phyloP scores from a whole-genome alignment of 2,329 filamentous ascomycete genomes.

The Calonectria pseudoturangicola region DNA sequence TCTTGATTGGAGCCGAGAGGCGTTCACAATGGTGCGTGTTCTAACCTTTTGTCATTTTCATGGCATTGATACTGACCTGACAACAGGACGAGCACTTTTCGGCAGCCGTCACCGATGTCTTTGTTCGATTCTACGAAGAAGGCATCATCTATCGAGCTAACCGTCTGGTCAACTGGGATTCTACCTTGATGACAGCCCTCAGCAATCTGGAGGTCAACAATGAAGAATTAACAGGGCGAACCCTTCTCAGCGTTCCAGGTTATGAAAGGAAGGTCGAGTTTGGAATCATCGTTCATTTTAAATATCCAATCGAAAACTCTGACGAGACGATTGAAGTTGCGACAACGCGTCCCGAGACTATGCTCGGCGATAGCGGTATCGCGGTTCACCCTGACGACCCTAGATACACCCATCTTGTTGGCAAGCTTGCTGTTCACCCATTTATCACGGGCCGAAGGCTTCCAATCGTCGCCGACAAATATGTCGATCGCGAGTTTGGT shows the following conservation, averaged over 20 bases:
- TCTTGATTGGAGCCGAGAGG: conserved; percentile 93
- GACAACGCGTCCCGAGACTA: conserved; percentile 94
- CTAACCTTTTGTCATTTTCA: neutral
- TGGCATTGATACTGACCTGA: conserved; percentile 74
- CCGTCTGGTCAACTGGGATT: conserved; percentile 97
- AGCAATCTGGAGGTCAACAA: conserved; percentile 95
- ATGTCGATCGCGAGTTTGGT: conserved; percentile 95
- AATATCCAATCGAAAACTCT: conserved; percentile 89
- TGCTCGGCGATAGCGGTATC: conserved; percentile 95
- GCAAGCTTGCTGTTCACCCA: conserved; percentile 90
- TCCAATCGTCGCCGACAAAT: conserved; percentile 90
- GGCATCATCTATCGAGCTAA: conserved; percentile 95
- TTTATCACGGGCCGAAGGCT: conserved; percentile 86
- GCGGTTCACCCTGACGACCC: conserved; percentile 92
- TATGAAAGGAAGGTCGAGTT: conserved; percentile 99
- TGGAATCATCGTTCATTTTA: conserved; percentile 92
- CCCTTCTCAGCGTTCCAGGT: conserved; percentile 92
- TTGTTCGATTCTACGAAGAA: conserved; percentile 92
- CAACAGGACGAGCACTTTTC: conserved; percentile 91
- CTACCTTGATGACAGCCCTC: conserved; percentile 89
- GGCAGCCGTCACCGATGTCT: conserved; percentile 90
- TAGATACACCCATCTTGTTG: conserved; percentile 90
- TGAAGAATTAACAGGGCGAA: conserved; percentile 90
- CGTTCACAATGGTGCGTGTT: conserved; percentile 47
- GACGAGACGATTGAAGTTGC: conserved; percentile 92